phyloP scores from a whole-genome alignment of 306 rosid genomes.

The Cucurbita pepo region DNA sequence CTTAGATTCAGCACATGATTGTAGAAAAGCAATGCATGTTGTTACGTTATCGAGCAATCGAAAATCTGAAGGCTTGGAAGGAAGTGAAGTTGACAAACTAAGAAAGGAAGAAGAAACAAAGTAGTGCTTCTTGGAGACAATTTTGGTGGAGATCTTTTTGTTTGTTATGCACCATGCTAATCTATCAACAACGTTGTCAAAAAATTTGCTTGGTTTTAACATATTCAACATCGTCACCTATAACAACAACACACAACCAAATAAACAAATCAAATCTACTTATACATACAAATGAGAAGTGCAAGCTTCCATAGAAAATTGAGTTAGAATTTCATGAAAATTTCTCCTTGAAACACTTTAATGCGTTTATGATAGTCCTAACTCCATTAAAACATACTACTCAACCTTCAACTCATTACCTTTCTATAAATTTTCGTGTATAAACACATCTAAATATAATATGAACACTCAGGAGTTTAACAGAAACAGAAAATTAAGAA shows the following conservation, averaged over 20 bases:
- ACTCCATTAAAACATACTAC: background rate
- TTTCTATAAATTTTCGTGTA: background rate
- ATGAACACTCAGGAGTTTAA: background rate
- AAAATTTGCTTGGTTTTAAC: background rate
- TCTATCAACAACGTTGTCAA: background rate
- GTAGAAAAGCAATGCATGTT: slow-evolving; percentile 41
- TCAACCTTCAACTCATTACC: background rate
- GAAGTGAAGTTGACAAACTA: slow-evolving; percentile 21
- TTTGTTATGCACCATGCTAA: background rate
- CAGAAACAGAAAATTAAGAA: background rate
- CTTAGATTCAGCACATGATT: slow-evolving; percentile 37
- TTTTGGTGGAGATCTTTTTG: slow-evolving; percentile 1
- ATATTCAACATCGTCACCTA: background rate
- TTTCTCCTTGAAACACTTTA: background rate
- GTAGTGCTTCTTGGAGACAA: slow-evolving; percentile 5
- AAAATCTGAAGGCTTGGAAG: background rate
- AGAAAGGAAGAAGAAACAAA: background rate
- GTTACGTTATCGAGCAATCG: slow-evolving; percentile 11
- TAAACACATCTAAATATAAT: background rate
- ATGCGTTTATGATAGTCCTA: background rate
- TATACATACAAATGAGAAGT: background rate
- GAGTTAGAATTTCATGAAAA: background rate
- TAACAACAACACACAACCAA: background rate
- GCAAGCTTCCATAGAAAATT: background rate
- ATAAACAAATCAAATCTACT: background rate